These are phyloP conservation scores for Penicillium sp. DNA, from an alignment of 2,329 filamentous ascomycete species.

Conservation along the genomic window DNA sequence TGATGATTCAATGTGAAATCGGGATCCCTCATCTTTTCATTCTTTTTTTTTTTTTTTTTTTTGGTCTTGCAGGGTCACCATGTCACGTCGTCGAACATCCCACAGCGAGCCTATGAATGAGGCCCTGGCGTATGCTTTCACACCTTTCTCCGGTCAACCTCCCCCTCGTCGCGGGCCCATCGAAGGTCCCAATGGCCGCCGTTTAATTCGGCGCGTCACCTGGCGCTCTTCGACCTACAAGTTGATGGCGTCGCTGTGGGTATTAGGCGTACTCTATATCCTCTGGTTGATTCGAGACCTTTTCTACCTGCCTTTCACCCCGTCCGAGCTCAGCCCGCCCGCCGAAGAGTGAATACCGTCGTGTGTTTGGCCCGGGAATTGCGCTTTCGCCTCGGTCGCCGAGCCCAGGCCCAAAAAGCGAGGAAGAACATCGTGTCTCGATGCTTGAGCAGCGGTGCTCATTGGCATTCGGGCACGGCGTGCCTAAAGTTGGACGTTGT, in stretches of 20 bases:
- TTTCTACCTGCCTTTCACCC: constrained; percentile 35
- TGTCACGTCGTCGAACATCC: constrained; percentile 38
- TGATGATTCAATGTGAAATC: background rate
- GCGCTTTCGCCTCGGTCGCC: background rate
- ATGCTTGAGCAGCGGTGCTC: background rate
- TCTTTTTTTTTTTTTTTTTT: too few relatives aligned
- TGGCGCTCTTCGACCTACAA: constrained; percentile 44
- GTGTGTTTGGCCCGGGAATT: background rate
- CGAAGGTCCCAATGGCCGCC: constrained; percentile 39
- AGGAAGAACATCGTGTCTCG: too few relatives aligned
- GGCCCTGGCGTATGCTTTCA: constrained; percentile 34
- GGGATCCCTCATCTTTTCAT: background rate
- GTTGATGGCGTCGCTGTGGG: constrained; percentile 40
- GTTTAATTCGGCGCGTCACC: constrained; percentile 39
- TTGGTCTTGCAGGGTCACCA: constrained; percentile 10
- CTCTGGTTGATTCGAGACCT: constrained; percentile 41
- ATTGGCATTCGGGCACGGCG: background rate
- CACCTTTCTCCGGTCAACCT: constrained; percentile 19
- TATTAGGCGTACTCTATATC: constrained; percentile 39
- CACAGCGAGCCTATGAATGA: constrained; percentile 37
- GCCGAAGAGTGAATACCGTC: constrained; percentile 1
- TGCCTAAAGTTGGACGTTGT: background rate
- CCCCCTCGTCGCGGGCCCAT: constrained; percentile 35
- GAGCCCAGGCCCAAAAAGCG: too few relatives aligned
- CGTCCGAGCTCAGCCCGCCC: constrained; percentile 18